Evolutionary conservation across 768 basidiomycete genomes (phyloP).

Genomic region (Megacollybia marginata): DNA sequence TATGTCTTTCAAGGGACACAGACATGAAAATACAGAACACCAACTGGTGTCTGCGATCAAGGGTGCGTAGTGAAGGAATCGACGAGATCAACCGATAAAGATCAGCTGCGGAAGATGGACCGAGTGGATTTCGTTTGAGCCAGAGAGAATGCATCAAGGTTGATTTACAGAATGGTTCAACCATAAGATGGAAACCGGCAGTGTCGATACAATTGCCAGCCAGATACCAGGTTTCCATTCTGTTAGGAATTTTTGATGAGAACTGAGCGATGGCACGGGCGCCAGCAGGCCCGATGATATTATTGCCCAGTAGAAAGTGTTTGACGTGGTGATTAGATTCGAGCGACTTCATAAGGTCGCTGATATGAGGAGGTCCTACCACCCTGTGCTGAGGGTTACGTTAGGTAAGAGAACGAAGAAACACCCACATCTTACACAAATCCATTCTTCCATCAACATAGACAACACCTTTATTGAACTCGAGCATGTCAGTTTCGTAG

Average conservation of each 20-base stretch:
- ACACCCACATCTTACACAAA: slow-evolving; percentile 9
- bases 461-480: slow-evolving; percentile 12
- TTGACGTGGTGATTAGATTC: slow-evolving; percentile 6
- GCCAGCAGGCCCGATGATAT: slow-evolving; percentile 9
- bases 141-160: slow-evolving; percentile 8
- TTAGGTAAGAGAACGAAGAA: background rate
- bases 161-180: slow-evolving; percentile 9
- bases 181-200: slow-evolving; percentile 5
- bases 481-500: slow-evolving; percentile 8
- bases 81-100: slow-evolving; percentile 7
- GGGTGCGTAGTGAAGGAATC: slow-evolving; percentile 8
- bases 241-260: slow-evolving; percentile 6
- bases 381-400: background rate
- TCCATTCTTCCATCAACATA: slow-evolving; percentile 10
- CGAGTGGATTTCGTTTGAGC: slow-evolving; percentile 12
- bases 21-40: too few species aligned
- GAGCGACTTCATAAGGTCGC: slow-evolving; percentile 9
- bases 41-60: too few species aligned
- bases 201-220: slow-evolving; percentile 9
- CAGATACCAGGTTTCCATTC: slow-evolving; percentile 11
- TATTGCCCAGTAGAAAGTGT: slow-evolving; percentile 11
- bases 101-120: slow-evolving; percentile 4
- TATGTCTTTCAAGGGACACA: too few species aligned
- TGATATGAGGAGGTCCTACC: slow-evolving; percentile 10
- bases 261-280: slow-evolving; percentile 9